Base-by-base conservation (phyloP, 2,329 filamentous ascomycete genomes). In the Didymosphaeria variabile region DNA sequence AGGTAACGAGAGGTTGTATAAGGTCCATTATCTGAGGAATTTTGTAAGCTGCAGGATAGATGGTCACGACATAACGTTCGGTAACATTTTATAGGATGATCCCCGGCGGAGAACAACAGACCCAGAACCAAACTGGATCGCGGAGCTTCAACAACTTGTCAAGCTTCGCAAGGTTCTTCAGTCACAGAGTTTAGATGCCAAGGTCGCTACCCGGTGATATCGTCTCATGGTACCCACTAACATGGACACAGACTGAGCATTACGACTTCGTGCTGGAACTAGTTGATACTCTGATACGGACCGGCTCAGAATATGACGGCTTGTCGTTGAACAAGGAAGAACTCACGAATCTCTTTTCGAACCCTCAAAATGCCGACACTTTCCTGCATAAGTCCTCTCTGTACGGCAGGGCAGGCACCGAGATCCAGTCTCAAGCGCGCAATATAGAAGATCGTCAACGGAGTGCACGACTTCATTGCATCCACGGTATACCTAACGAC, bases 381-480 rank as follows among this genome's bases (percentile, higher is more conserved):
- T 88, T 92, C 70, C 79, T 93, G 34, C 86, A 85, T 64, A 83
- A 85, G 13, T 93, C 90, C 1, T 86, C 83, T 21, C 81, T 92
- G 2, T 76, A 69, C 50, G 29, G 84, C 12, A 83, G 85, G n/a
- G 84, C 86, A 2, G 84, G 84, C 21, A 81, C 78, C 23, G 73
- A 70, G 13, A 69, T 72, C 5, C 80, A 83, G 57, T 70, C 63
- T 42, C 69, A 78, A 8, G 79, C 79, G 4, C 65, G 74, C 9
- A 81, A 78, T 13, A 78, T 78, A 29, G 74, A 80, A 54, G 72
- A 82, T 36, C 85, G 86, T 32, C 91, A 92, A 77, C 80, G 86
- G 65, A 90, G 87, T 64, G 91, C 91, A 26, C 90, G 90, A 72
- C 79, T 94, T 26, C 90, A 93, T 73, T 87, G 86, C 64, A 79